These are phyloP conservation scores for Trapa incisa DNA, from an alignment of 345 rosid genomes.

Conservation along the genomic window DNA sequence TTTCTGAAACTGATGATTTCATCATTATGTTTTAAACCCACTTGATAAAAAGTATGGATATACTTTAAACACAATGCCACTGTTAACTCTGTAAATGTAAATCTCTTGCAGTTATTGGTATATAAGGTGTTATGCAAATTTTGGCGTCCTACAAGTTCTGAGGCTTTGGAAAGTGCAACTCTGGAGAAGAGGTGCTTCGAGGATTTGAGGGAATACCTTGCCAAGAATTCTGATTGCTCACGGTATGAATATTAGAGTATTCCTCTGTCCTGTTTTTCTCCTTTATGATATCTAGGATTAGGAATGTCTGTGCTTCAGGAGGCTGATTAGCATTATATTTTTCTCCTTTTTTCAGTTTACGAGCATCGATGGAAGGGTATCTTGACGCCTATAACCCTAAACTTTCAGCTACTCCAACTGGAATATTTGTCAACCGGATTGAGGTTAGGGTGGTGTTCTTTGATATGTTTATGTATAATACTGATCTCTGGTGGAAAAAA, in stretches of 20 bases:
- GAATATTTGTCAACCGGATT: slow-evolving; percentile 74
- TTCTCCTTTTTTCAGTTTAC: slow-evolving; percentile 41
- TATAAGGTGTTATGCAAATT: slow-evolving; percentile 65
- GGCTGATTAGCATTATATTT: not conserved
- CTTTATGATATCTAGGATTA: not conserved
- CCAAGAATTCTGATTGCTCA: slow-evolving; percentile 66
- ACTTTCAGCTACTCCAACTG: slow-evolving; percentile 57
- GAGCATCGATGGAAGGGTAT: slow-evolving; percentile 90
- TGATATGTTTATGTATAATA: not conserved
- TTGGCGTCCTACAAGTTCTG: slow-evolving; percentile 28
- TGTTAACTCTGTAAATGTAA: not conserved
- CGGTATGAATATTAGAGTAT: slow-evolving; percentile 33
- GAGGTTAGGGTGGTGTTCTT: slow-evolving; percentile 34
- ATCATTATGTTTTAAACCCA: not conserved
- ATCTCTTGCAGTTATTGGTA: slow-evolving; percentile 57
- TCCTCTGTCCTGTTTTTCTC: not conserved
- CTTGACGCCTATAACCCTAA: slow-evolving; percentile 83
- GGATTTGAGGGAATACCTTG: slow-evolving; percentile 65
- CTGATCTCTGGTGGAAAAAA: not conserved
- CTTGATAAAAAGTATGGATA: not conserved
- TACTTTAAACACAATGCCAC: not conserved
- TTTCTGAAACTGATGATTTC: not conserved
- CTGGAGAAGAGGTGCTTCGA: slow-evolving; percentile 66
- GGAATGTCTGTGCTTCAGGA: not conserved
- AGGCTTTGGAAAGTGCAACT: slow-evolving; percentile 26